These are phyloP conservation scores for Russula griseocarnosa DNA, from an alignment of 768 basidiomycete genomes.

Conservation along the genomic window DNA sequence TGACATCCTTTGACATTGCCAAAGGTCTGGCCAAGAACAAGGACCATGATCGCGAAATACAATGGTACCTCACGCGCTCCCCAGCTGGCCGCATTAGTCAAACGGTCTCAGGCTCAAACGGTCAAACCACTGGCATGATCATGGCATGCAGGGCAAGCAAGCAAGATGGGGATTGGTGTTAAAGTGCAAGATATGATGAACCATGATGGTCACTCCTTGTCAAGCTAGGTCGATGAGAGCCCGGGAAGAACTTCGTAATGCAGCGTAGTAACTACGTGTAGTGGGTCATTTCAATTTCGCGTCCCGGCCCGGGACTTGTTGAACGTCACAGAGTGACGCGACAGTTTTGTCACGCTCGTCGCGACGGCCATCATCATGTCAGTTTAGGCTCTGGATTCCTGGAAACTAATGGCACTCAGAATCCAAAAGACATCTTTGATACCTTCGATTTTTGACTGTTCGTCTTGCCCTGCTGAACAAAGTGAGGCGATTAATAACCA, in stretches of 20 bases:
- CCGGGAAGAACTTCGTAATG: too few species aligned
- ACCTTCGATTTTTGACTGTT: background rate
- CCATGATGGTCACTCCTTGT: too few species aligned
- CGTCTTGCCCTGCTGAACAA: background rate
- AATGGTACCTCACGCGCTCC: too few species aligned
- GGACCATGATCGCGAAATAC: background rate
- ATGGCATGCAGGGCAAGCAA: background rate
- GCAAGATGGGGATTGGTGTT: background rate
- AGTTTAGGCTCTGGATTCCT: too few species aligned
- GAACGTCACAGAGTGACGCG: too few species aligned
- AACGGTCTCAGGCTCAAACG: too few species aligned
- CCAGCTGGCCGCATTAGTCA: background rate
- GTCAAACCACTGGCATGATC: too few species aligned
- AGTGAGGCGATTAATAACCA: background rate
- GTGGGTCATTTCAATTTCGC: too few species aligned
- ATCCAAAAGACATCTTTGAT: background rate
- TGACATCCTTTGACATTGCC: background rate
- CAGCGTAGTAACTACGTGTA: too few species aligned
- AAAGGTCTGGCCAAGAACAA: background rate
- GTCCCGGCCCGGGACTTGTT: too few species aligned
- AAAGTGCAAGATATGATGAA: background rate
- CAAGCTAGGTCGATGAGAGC: background rate
- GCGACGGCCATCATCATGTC: too few species aligned
- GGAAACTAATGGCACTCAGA: background rate
- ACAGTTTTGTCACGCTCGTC: too few species aligned